Conservation (phyloP, 148 eudicot species). For the Limonium bicolor region DNA sequence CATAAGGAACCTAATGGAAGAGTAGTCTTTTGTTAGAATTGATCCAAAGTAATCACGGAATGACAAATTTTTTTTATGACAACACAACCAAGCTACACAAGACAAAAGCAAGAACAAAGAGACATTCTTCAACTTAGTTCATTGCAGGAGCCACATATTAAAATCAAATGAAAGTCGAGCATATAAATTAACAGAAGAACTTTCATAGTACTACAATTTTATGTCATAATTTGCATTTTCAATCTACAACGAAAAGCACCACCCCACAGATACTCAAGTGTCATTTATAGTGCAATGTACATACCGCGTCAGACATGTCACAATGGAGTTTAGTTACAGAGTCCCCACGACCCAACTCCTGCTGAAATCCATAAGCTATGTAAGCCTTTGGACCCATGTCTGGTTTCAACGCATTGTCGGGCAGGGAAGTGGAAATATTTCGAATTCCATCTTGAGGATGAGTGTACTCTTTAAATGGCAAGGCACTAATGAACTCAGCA, state of each 20-base stretch:
- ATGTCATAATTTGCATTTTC: not conserved
- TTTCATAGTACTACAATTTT: not conserved
- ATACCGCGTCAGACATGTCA: conserved; percentile 64
- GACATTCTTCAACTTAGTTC: no score
- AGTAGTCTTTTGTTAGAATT: not conserved
- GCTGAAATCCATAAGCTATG: conserved; percentile 50
- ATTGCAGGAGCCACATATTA: not conserved
- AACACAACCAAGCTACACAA: not conserved
- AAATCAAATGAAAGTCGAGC: not conserved
- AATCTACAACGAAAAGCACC: not conserved
- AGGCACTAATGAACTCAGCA: conserved; percentile 43
- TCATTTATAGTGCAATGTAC: not conserved
- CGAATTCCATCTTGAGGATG: conserved; percentile 38
- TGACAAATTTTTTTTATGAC: not conserved
- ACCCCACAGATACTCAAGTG: no score
- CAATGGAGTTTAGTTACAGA: conserved; percentile 63
- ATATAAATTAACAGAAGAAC: not conserved
- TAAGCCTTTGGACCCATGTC: conserved; percentile 64
- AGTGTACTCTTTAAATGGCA: conserved; percentile 63
- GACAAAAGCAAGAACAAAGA: no score
- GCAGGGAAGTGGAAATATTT: conserved; percentile 39
- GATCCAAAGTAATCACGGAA: not conserved
- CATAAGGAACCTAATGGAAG: not conserved
- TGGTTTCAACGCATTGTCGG: conserved; percentile 24
- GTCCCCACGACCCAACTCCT: conserved; percentile 70